Percentiles rank a stretch among this genome's conserved stretches.
These are phyloP conservation scores for Emydomyces testavorans DNA, from an alignment of 2,329 filamentous ascomycete genomes.

Conservation along the genomic window DNA sequence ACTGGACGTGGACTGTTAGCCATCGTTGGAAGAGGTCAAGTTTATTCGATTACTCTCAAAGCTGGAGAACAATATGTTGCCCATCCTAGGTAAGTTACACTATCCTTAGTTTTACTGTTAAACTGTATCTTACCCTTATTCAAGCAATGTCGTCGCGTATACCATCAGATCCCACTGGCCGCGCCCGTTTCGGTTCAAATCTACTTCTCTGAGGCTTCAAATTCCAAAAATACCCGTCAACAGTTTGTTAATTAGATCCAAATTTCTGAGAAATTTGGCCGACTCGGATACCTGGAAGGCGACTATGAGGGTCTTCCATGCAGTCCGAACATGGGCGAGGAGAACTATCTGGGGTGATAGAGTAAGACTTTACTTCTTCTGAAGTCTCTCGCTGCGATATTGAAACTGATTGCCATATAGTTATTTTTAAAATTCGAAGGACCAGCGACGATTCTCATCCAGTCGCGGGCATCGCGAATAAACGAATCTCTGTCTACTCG, in stretches of 20 bases:
- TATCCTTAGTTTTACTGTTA: not conserved
- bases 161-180: constrained; percentile 62
- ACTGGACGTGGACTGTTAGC: constrained; percentile 81
- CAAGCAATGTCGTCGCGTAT: constrained; percentile 80
- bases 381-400: not conserved
- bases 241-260: constrained; percentile 53
- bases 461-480: constrained; percentile 69
- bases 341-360: constrained; percentile 87
- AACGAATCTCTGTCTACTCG: constrained; percentile 64
- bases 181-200: constrained; percentile 75
- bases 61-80: constrained; percentile 82
- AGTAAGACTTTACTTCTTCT: constrained; percentile 32
- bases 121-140: constrained; percentile 11
- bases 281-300: constrained; percentile 62
- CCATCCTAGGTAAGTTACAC: constrained; percentile 52
- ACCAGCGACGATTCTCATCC: constrained; percentile 73
- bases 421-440: constrained; percentile 85
- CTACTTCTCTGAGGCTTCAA: constrained; percentile 62
- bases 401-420: constrained; percentile 23
- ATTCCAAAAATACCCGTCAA: constrained; percentile 57
- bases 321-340: constrained; percentile 61
- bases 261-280: constrained; percentile 62
- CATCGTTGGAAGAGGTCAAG: constrained; percentile 72
- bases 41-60: constrained; percentile 72
- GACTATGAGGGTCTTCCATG: constrained; percentile 53